phyloP scores from a whole-genome alignment of 306 rosid genomes.

The Pterocarpus santalinus region DNA sequence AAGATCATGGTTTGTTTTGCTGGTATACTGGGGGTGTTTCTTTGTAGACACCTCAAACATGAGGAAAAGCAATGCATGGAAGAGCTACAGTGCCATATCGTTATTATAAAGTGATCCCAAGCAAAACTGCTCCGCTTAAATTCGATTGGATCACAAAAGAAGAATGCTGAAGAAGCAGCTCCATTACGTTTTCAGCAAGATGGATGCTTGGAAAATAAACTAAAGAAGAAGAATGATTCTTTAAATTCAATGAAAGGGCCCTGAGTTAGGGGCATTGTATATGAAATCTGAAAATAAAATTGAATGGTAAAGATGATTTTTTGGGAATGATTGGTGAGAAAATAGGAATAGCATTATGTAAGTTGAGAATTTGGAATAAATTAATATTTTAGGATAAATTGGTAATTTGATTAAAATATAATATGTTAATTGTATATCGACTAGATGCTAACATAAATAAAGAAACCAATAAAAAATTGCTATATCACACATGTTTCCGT shows the following conservation, averaged over 20 bases:
- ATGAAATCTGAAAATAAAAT: no score
- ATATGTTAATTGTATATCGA: no score
- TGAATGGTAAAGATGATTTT: no score
- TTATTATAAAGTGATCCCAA: slow-evolving; percentile 88
- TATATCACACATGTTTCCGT: no score
- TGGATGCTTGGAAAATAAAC: slow-evolving; percentile 58
- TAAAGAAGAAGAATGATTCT: slow-evolving; percentile 61
- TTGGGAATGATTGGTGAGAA: no score
- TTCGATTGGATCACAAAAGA: slow-evolving; percentile 75
- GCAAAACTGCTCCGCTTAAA: slow-evolving; percentile 94
- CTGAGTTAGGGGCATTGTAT: slow-evolving; percentile 71
- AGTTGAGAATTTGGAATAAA: no score
- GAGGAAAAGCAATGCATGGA: slow-evolving; percentile 96
- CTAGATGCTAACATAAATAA: no score
- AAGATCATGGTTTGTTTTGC: slow-evolving; percentile 18
- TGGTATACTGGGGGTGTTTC: slow-evolving; percentile 29
- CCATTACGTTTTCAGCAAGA: slow-evolving; percentile 61
- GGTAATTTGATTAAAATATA: no score
- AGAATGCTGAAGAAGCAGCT: slow-evolving; percentile 62
- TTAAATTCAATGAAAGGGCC: slow-evolving; percentile 72
- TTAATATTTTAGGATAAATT: no score
- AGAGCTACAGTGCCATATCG: slow-evolving; percentile 95
- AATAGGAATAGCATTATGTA: no score
- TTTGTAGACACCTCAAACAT: slow-evolving; percentile 82
- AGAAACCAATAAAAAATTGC: no score